phyloP scores from a whole-genome alignment of 768 basidiomycete genomes.

The Infundibulicybe gibba region DNA sequence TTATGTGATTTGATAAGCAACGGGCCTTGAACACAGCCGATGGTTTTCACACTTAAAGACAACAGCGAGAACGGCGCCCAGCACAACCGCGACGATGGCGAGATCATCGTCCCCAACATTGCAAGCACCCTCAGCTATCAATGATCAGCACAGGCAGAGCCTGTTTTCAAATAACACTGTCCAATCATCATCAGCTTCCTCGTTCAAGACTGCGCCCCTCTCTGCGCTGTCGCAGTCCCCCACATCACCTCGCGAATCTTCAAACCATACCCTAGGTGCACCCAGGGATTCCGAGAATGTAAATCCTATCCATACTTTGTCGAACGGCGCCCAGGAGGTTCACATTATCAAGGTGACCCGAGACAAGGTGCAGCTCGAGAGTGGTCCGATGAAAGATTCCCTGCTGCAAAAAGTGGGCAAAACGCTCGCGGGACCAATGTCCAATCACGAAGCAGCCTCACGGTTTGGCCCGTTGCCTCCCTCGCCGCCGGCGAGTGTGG shows the following conservation, averaged over 20 bases:
- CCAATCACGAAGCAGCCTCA: conserved; percentile 10
- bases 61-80: no score
- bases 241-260: conserved; percentile 28
- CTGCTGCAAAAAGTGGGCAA: conserved; percentile 30
- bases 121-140: no score
- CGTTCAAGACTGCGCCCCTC: neutral
- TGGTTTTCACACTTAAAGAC: no score
- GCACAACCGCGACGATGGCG: no score
- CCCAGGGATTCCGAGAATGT: conserved; percentile 10
- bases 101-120: no score
- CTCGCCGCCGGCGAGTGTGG: conserved; percentile 30
- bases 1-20: no score
- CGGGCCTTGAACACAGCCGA: no score
- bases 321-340: conserved; percentile 35
- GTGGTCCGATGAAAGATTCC: conserved; percentile 28
- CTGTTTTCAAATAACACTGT: no score
- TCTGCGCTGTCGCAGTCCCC: conserved; percentile 15
- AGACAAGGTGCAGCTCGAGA: conserved; percentile 40
- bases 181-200: no score
- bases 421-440: conserved; percentile 22
- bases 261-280: conserved; percentile 24
- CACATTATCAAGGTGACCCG: conserved; percentile 53
- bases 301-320: conserved; percentile 30
- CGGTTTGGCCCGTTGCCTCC: conserved; percentile 23
- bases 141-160: no score